A percentile compares a stretch with the other conserved stretches of the same genome.
phyloP scores from a whole-genome alignment of 2,329 filamentous ascomycete species.

The Trichoderma gracile region DNA sequence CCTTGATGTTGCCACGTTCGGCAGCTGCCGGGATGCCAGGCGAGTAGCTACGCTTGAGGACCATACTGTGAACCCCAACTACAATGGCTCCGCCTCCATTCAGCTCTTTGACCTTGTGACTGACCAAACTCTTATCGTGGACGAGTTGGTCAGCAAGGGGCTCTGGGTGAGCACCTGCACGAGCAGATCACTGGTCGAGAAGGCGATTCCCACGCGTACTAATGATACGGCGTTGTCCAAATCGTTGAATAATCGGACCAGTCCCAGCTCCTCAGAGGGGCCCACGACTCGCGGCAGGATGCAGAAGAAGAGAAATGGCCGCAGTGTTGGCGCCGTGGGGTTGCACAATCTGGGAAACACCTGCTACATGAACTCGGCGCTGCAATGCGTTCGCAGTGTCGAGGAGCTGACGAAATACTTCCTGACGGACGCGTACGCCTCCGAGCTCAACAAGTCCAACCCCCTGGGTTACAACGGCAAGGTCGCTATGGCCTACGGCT shows the following conservation, averaged over 20 bases:
- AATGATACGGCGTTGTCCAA: conserved; percentile 35
- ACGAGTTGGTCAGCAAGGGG: conserved; percentile 69
- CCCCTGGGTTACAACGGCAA: conserved; percentile 81
- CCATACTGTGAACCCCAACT: conserved; percentile 70
- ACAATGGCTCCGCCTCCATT: conserved; percentile 72
- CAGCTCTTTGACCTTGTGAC: conserved; percentile 67
- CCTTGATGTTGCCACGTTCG: conserved; percentile 57
- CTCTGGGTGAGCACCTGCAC: conserved; percentile 56
- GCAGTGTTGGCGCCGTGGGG: conserved; percentile 74
- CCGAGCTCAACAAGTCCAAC: conserved; percentile 83
- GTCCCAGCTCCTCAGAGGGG: conserved; percentile 57
- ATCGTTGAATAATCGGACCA: conserved; percentile 59
- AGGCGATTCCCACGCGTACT: conserved; percentile 39
- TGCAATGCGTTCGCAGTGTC: conserved; percentile 91
- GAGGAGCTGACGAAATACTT: conserved; percentile 95
- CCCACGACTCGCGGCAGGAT: conserved; percentile 70
- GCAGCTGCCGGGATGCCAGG: conserved; percentile 34
- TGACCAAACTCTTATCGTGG: conserved; percentile 77
- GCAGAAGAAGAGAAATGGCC: conserved; percentile 68
- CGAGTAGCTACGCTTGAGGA: conserved; percentile 49
- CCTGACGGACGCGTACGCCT: conserved; percentile 68
- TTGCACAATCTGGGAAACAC: conserved; percentile 92
- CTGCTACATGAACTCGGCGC: conserved; percentile 98
- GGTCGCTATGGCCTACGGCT: conserved; percentile 82
- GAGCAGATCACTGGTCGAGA: conserved; percentile 39